Conservation (phyloP, 129 eudicot species). For the Rutidosis leptorrhynchoides region DNA sequence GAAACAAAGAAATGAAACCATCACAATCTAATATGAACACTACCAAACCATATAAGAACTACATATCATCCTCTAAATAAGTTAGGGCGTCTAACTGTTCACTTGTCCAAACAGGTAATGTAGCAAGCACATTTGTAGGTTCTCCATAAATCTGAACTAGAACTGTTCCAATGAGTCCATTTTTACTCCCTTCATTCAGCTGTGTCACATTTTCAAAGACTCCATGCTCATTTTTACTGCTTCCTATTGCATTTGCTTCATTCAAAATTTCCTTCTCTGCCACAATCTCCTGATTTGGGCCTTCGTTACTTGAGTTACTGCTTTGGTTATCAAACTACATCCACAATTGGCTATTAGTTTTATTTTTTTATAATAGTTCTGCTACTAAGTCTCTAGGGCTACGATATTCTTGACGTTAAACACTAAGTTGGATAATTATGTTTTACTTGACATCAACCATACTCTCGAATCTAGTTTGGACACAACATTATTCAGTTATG, state of each 20-base stretch:
- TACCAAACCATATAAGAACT: slow-evolving; percentile 7
- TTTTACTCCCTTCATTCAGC: slow-evolving; percentile 20
- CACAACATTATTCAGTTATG: background rate
- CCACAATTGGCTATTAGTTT: background rate
- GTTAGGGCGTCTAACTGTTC: slow-evolving; percentile 56
- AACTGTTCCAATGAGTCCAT: background rate
- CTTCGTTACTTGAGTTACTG: slow-evolving; percentile 21
- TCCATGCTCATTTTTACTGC: slow-evolving; percentile 3
- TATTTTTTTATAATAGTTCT: background rate
- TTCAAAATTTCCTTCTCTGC: slow-evolving; percentile 13
- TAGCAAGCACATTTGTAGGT: slow-evolving; percentile 15
- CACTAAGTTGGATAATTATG: background rate
- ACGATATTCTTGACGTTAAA: background rate
- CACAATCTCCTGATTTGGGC: slow-evolving; percentile 16
- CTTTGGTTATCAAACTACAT: slow-evolving; percentile 17
- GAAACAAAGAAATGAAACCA: background rate
- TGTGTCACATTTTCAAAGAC: slow-evolving; percentile 19
- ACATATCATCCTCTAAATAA: slow-evolving; percentile 36
- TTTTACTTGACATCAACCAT: slow-evolving; percentile 9
- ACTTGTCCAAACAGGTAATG: slow-evolving; percentile 59
- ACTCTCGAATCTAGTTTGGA: background rate
- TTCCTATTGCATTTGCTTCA: slow-evolving; percentile 22
- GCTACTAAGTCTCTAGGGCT: background rate
- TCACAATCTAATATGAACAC: slow-evolving; percentile 13
- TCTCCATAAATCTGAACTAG: slow-evolving; percentile 29